Evolutionary conservation across 257 asterid species (phyloP), one percentile per base, ranked within the genome.

Genomic region (Solanum tarijense): DNA sequence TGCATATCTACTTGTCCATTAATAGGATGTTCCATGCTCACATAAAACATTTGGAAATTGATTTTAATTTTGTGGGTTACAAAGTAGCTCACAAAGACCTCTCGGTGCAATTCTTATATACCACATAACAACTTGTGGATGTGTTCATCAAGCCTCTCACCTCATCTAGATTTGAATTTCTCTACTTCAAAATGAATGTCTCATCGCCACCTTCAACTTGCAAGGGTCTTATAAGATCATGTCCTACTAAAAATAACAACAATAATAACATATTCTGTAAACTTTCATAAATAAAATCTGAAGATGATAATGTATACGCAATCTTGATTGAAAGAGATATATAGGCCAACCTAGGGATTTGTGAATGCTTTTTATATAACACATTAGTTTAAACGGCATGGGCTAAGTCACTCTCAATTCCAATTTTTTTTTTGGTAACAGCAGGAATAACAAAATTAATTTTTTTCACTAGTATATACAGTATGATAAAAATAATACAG

Each of bases 271-370:
- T 55, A 18, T 52, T 18, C 0, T 1, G 4, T 55, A 18, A 55
- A 55, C 1, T 18, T 6, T 55, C n/a, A 6, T 55, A 55, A 18
- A 69, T 69, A 69, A 69, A 69, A 0, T 27, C 11, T 7, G 1
- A 58, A 58, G 25, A 20, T 7, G 0, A 58, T 55, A n/a, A 62
- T 23, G 7, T 9, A 23, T 23, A 66, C 34, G 9, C 0, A 25
- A n/a, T 11, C 13, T 66, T 66, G 3, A 13, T 27, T 12, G 5
- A 75, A 74, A 79, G 60, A 38, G 38, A 32, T 75, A 5, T 12
- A 36, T n/a, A 85, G 90, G 81, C 78, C 78, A 85, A 87, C 89
- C 69, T 90, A 58, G 90, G 92, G 92, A 89, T 90, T 83, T 43
- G 86, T 69, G n/a, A 48, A 87, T 74, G 65, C 21, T 78, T 32